A percentile compares a stretch with the other conserved stretches of the same genome.
These are phyloP conservation scores for Periglandula ipomoeae DNA, from an alignment of 2,329 filamentous ascomycete species.

Conservation along the genomic window DNA sequence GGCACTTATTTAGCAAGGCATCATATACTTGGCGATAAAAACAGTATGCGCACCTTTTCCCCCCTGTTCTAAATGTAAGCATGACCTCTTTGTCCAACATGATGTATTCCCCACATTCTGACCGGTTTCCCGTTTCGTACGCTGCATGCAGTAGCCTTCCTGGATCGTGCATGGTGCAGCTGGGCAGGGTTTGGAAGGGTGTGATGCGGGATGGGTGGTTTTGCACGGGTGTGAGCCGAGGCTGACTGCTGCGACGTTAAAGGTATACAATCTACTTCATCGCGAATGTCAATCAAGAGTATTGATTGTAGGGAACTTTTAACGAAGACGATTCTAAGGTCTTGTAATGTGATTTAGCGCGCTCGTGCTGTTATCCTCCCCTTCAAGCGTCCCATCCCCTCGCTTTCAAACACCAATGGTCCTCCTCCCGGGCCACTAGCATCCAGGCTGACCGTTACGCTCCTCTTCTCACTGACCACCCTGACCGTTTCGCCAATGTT, in stretches of 20 bases:
- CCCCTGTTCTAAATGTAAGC: not conserved
- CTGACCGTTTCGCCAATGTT: slow-evolving; percentile 70
- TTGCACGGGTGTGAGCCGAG: too few species aligned
- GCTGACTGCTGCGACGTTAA: too few species aligned
- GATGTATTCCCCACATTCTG: not conserved
- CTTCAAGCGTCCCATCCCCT: slow-evolving; percentile 24
- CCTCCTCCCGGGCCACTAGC: slow-evolving; percentile 56
- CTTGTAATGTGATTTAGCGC: not conserved
- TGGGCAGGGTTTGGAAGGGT: not conserved
- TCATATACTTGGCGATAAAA: not conserved
- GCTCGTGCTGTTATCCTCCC: slow-evolving; percentile 28
- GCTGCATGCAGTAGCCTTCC: not conserved
- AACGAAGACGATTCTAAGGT: too few species aligned
- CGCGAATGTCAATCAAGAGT: too few species aligned
- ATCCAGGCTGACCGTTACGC: slow-evolving; percentile 66
- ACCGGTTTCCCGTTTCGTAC: not conserved
- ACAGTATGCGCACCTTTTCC: too few species aligned
- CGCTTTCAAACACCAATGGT: slow-evolving; percentile 57
- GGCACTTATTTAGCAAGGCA: too few species aligned
- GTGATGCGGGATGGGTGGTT: not conserved
- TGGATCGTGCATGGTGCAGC: not conserved
- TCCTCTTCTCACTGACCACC: slow-evolving; percentile 61
- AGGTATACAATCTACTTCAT: too few species aligned
- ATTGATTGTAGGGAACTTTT: too few species aligned
- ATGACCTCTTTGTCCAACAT: not conserved